Conservation (phyloP, 495 filamentous ascomycete species). For the Neurospora terricola region DNA sequence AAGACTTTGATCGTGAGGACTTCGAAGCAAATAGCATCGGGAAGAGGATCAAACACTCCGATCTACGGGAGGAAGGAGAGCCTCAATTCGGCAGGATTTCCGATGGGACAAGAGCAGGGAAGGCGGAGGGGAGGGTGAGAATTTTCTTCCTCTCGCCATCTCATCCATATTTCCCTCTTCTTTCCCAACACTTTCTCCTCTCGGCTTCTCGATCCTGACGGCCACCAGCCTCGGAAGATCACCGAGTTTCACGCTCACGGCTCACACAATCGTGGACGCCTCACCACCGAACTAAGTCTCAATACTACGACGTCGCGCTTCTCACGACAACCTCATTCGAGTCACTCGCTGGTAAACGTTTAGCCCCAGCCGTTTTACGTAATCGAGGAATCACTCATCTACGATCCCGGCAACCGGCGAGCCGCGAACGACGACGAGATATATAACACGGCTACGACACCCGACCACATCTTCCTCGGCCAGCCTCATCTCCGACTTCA, state of each 20-base stretch:
- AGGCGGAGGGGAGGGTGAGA: background rate
- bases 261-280: background rate
- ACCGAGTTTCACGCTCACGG: background rate
- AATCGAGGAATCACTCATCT: background rate
- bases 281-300: background rate
- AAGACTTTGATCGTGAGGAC: background rate
- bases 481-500: background rate
- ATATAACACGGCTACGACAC: background rate
- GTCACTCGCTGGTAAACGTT: background rate
- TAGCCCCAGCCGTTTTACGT: background rate
- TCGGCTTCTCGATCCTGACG: background rate
- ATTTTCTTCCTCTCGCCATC: background rate
- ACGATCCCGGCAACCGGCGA: background rate
- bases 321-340: background rate
- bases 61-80: background rate
- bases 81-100: background rate
- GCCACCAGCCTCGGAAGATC: background rate
- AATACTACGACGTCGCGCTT: background rate
- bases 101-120: background rate
- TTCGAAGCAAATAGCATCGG: background rate
- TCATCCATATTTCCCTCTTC: background rate
- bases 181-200: background rate
- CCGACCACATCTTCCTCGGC: no score
- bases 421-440: background rate
- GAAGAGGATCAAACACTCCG: background rate